A percentile compares a stretch with the other conserved stretches of the same genome.
phyloP scores from a whole-genome alignment of 208 protist species.

The Leptomonas pyrrhocoris region DNA sequence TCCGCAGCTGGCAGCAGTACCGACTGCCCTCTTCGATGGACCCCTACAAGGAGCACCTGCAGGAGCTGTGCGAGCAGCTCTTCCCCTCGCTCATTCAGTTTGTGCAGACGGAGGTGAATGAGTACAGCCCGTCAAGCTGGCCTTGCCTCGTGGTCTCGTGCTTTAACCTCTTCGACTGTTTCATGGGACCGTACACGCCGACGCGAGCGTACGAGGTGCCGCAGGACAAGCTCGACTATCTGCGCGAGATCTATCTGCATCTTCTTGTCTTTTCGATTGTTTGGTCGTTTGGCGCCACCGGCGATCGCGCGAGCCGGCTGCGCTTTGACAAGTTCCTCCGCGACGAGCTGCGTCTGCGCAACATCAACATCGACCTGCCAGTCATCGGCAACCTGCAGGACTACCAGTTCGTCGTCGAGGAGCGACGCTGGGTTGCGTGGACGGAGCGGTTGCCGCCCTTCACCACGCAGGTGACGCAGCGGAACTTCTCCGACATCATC shows the following conservation, averaged over 20 bases:
- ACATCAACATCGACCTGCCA: slow-evolving; percentile 85
- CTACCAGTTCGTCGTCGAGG: slow-evolving; percentile 92
- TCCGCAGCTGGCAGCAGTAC: slow-evolving; percentile 86
- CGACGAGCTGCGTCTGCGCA: slow-evolving; percentile 65
- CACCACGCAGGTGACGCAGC: slow-evolving; percentile 80
- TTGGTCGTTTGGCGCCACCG: slow-evolving; percentile 97
- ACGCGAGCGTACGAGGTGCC: slow-evolving; percentile 82
- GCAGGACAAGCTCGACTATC: slow-evolving; percentile 77
- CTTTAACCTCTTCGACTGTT: slow-evolving; percentile 94
- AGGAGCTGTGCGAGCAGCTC: slow-evolving; percentile 89
- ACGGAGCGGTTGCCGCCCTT: slow-evolving; percentile 88
- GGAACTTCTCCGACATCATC: slow-evolving; percentile 96
- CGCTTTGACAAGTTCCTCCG: slow-evolving; percentile 96
- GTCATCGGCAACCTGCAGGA: slow-evolving; percentile 95
- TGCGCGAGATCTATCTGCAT: slow-evolving; percentile 83
- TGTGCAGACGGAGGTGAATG: slow-evolving; percentile 86
- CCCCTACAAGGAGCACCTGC: slow-evolving; percentile 82
- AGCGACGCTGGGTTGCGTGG: slow-evolving; percentile 93
- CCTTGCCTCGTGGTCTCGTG: slow-evolving; percentile 93
- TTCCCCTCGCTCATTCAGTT: slow-evolving; percentile 93
- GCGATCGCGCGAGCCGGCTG: slow-evolving; percentile 86
- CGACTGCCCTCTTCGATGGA: slow-evolving; percentile 81
- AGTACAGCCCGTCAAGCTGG: slow-evolving; percentile 96
- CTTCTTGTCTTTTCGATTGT: slow-evolving; percentile 97
- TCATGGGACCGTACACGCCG: slow-evolving; percentile 88